phyloP scores from a whole-genome alignment of 176 grass and related monocot species.

The Oryza meridionalis region DNA sequence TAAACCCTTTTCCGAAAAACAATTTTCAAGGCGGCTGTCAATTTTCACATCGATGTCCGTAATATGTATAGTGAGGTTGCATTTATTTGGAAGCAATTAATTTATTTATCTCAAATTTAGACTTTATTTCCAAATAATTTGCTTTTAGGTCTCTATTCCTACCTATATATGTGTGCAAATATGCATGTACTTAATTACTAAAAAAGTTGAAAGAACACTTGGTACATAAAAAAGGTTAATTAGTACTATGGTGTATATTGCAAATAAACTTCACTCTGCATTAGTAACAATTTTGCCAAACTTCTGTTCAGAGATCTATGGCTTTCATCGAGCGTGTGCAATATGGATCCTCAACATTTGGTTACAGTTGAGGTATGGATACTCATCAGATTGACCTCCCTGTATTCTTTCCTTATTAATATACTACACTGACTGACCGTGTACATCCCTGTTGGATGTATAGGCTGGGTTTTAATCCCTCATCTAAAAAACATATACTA shows the following conservation, averaged over 20 bases:
- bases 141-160: background rate
- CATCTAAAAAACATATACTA: too few species aligned
- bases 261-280: background rate
- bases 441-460: too few species aligned
- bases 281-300: slow-evolving; percentile 7
- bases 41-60: too few species aligned
- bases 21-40: too few species aligned
- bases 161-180: background rate
- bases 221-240: too few species aligned
- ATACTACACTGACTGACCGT: background rate
- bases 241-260: background rate
- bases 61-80: background rate
- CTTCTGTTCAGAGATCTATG: slow-evolving; percentile 59
- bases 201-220: background rate
- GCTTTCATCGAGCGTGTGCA: slow-evolving; percentile 46
- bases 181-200: background rate
- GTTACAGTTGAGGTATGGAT: slow-evolving; percentile 49
- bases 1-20: too few species aligned
- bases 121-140: background rate
- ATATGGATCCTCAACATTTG: slow-evolving; percentile 38
- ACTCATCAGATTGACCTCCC: background rate
- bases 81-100: background rate
- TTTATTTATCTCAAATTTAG: background rate
- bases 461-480: too few species aligned
- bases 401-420: background rate